phyloP scores from a whole-genome alignment of 208 protist genomes.

The Leishmania mexicana region DNA sequence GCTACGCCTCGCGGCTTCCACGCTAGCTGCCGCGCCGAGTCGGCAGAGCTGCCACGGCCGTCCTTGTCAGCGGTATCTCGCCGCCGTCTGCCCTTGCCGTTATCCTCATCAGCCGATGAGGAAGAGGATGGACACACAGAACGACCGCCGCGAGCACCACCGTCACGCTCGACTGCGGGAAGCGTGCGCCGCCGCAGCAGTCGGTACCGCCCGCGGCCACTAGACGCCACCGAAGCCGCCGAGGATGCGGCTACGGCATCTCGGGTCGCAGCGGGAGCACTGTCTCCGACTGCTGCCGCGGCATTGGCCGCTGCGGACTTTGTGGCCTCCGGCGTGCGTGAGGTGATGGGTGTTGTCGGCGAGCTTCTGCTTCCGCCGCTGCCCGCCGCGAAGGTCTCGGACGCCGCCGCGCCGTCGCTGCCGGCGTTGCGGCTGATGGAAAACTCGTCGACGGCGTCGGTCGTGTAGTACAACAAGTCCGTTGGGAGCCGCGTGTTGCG shows the following conservation, averaged over 20 bases:
- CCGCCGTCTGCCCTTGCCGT: neutral
- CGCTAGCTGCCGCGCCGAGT: too few species aligned
- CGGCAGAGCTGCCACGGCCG: neutral
- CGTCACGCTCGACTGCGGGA: neutral
- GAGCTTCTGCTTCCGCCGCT: neutral
- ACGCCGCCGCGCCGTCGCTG: neutral
- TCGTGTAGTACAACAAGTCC: conserved; percentile 35
- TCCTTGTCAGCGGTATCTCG: neutral
- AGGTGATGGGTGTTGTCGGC: neutral
- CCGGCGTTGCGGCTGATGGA: neutral
- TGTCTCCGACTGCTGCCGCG: neutral
- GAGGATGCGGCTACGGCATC: neutral
- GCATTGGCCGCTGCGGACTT: neutral
- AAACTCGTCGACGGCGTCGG: conserved; percentile 44
- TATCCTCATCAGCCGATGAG: neutral
- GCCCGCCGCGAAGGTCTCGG: neutral
- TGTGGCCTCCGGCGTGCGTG: neutral
- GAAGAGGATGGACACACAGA: neutral
- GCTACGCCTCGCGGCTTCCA: neutral
- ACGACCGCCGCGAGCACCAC: neutral
- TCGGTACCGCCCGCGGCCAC: neutral
- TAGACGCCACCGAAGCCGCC: neutral
- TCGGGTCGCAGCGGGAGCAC: neutral
- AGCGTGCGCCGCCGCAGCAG: neutral
- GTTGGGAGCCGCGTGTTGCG: neutral